A percentile compares a stretch with the other conserved stretches of the same genome.
Conservation (phyloP, 805 yeast genomes). For the Cyberlindnera mycetangii region DNA sequence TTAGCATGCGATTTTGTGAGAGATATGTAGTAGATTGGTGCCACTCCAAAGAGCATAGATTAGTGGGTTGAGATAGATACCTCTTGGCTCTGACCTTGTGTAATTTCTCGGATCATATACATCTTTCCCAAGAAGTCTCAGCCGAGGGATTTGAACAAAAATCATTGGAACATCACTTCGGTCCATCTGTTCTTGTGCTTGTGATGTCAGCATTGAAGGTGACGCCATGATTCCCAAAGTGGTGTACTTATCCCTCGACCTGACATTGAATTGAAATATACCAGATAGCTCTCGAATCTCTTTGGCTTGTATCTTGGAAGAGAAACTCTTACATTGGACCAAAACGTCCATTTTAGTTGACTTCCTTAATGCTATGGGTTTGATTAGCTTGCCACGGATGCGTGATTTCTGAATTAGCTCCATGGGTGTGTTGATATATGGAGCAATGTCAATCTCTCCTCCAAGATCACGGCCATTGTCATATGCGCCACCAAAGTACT, state of each 20-base stretch:
- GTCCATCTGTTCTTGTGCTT: constrained; percentile 23
- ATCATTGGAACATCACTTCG: constrained; percentile 22
- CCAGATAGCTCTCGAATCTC: constrained; percentile 28
- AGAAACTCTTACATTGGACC: constrained; percentile 26
- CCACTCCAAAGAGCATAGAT: constrained; percentile 18
- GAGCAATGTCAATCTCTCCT: constrained; percentile 21
- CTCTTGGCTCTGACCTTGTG: constrained; percentile 7
- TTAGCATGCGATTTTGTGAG: constrained; percentile 1
- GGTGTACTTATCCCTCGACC: constrained; percentile 10
- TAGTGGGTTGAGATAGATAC: constrained; percentile 20
- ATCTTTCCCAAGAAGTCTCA: constrained; percentile 9
- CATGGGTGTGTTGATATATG: not conserved
- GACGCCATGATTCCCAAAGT: constrained; percentile 24
- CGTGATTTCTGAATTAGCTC: not conserved
- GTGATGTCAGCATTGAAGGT: constrained; percentile 21
- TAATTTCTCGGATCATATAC: constrained; percentile 12
- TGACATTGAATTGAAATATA: constrained; percentile 21
- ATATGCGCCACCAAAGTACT: constrained; percentile 25
- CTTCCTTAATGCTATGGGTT: constrained; percentile 11
- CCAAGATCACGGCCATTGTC: constrained; percentile 28
- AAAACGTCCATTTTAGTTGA: constrained; percentile 17
- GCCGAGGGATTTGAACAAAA: constrained; percentile 20
- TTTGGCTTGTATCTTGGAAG: constrained; percentile 25
- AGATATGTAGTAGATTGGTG: constrained; percentile 3
- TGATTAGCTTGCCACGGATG: constrained; percentile 9